phyloP scores from a whole-genome alignment of 257 asterid genomes.

The Cruciata laevipes region DNA sequence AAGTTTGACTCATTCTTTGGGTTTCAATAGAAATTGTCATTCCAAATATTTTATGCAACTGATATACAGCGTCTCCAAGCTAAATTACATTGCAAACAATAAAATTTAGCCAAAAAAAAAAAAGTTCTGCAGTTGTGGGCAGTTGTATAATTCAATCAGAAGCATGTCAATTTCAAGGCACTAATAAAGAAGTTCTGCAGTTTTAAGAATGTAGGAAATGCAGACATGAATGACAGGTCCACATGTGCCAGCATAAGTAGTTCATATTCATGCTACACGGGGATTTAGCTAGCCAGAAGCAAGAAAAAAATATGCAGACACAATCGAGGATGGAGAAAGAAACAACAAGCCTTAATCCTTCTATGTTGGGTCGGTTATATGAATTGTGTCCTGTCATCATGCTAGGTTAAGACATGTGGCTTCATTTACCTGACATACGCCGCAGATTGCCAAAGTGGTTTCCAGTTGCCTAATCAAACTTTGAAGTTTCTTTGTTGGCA shows the following conservation, averaged over 20 bases:
- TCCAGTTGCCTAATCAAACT: slow-evolving; percentile 59
- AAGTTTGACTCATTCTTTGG: neutral
- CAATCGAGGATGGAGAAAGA: neutral
- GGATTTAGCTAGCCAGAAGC: neutral
- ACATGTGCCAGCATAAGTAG: neutral
- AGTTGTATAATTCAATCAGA: neutral
- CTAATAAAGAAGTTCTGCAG: neutral
- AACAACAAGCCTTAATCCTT: too few species aligned
- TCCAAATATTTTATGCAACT: neutral
- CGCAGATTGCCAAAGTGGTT: slow-evolving; percentile 67
- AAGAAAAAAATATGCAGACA: neutral
- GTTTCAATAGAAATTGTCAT: neutral
- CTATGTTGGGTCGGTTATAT: too few species aligned
- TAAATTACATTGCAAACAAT: neutral
- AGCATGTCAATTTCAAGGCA: neutral
- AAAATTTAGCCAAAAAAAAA: neutral
- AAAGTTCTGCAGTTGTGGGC: neutral
- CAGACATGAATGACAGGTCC: neutral
- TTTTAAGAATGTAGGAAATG: neutral
- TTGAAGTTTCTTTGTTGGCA: slow-evolving; percentile 52
- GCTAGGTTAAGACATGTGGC: slow-evolving; percentile 1
- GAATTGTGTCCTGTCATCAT: neutral
- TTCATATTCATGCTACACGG: neutral
- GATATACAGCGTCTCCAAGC: neutral
- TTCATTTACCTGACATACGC: slow-evolving; percentile 58